phyloP scores from a whole-genome alignment of 139 green algal species.

The Dunaliella primolecta region DNA sequence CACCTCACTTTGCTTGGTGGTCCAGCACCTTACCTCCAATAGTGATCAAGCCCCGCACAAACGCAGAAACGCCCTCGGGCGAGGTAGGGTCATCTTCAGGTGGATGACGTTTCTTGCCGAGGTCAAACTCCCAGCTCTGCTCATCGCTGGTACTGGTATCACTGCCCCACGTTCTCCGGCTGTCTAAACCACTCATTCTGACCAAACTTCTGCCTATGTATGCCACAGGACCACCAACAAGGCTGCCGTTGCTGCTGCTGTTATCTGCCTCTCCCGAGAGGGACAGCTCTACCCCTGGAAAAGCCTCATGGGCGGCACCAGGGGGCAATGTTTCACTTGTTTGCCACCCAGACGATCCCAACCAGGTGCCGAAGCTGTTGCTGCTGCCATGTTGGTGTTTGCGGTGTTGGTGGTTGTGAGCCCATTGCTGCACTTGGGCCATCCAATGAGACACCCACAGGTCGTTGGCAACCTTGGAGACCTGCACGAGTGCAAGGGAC shows the following conservation, averaged over 20 bases:
- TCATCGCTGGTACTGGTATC: neutral
- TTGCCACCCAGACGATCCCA: neutral
- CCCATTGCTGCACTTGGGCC: neutral
- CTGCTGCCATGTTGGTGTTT: too few species aligned
- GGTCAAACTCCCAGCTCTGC: neutral
- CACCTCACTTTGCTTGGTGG: too few species aligned
- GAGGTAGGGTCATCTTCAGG: conserved; percentile 6
- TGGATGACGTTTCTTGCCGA: too few species aligned
- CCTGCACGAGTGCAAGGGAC: conserved; percentile 48
- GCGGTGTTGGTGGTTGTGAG: neutral
- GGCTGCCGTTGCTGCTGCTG: neutral
- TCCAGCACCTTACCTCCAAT: conserved; percentile 48
- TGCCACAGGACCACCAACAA: too few species aligned
- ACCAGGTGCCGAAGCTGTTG: neutral
- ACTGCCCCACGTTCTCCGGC: too few species aligned
- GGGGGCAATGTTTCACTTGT: neutral
- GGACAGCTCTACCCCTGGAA: neutral
- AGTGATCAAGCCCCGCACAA: conserved; percentile 49
- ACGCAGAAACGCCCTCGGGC: conserved; percentile 24
- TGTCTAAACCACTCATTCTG: too few species aligned
- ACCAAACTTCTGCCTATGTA: too few species aligned
- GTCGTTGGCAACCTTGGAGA: conserved; percentile 67
- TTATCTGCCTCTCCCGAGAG: neutral
- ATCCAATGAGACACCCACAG: conserved; percentile 77
- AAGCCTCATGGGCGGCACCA: neutral